phyloP scores from a whole-genome alignment of 805 yeast species.

The Nakazawaea pomicola region DNA sequence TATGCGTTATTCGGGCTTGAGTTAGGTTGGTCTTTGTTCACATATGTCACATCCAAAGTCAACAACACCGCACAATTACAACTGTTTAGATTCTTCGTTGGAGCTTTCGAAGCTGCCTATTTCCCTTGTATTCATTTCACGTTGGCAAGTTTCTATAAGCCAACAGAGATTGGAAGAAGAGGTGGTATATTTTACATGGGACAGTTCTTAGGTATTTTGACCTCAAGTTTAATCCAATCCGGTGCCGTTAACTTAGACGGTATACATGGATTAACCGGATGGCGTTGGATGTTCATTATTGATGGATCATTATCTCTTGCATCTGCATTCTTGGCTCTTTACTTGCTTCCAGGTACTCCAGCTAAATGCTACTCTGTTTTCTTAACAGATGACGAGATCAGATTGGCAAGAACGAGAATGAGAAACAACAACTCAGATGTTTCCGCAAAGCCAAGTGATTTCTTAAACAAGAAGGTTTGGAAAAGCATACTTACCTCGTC shows the following conservation, averaged over 20 bases:
- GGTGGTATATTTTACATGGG: slow-evolving; percentile 61
- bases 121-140: slow-evolving; percentile 59
- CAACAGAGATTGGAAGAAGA: slow-evolving; percentile 55
- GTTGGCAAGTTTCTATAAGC: slow-evolving; percentile 52
- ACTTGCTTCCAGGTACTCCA: slow-evolving; percentile 61
- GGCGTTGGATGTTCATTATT: slow-evolving; percentile 52
- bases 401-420: slow-evolving; percentile 40
- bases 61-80: slow-evolving; percentile 45
- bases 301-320: slow-evolving; percentile 43
- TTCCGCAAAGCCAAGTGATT: slow-evolving; percentile 22
- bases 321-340: slow-evolving; percentile 21
- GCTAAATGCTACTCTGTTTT: slow-evolving; percentile 42
- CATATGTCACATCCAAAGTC: slow-evolving; percentile 50
- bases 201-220: slow-evolving; percentile 54
- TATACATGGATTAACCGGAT: slow-evolving; percentile 43
- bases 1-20: slow-evolving; percentile 51
- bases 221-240: slow-evolving; percentile 53
- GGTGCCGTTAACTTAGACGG: slow-evolving; percentile 31
- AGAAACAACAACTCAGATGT: slow-evolving; percentile 14
- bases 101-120: slow-evolving; percentile 63
- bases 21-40: slow-evolving; percentile 62
- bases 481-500: slow-evolving; percentile 46
- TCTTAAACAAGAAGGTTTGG: slow-evolving; percentile 46
- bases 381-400: slow-evolving; percentile 48
- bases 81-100: slow-evolving; percentile 63